Evolutionary conservation across 139 green algal genomes (phyloP), one percentile per base, ranked within the genome.

Genomic region (Coelastrella sp.): DNA sequence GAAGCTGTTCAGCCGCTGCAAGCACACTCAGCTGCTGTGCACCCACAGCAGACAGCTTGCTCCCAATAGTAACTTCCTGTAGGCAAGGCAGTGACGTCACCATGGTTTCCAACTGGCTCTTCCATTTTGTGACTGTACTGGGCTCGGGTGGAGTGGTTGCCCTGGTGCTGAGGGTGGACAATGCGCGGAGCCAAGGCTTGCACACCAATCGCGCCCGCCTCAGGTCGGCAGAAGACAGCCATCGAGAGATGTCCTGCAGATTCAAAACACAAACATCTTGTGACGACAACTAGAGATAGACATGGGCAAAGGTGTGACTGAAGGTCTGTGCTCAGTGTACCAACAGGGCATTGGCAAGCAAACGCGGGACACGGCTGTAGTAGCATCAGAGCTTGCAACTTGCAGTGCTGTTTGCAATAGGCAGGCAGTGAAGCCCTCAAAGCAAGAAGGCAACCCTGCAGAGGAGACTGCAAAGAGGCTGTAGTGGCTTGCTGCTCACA

Each of bases 1-100:
- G 77, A 54, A 91, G 65, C 87, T 91, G 87, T 17, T 71, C 17
- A 4, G 77, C 87, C 11, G 17, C 54, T 32, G 87, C 78, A 13
- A 91, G 66, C 78, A 87, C 79, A 16, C 47, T 57, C 47, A 91
- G 78, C 87, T 91, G 87, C 87, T 91, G 87, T 65, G 87, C 87
- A 23, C 54, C 87, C 8, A 91, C 78, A 61, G 54, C 22, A 16
- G 87, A 91, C 64, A 91, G 87, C 54, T 71, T 85, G 87, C 87
- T 91, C 32, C 87, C 66, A 22, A 91, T 80, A 17, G 87, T 91
- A 5, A 91, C 61, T 56, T 91, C 47, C 47, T 79, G 87, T 57
- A 91, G 61, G 78, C 87, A 91, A 16, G 87, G 87, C 19, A 91
- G 13, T 3, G 64, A 58, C 61, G 13, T 32, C 2, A 91, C 47